Evolutionary conservation across 768 basidiomycete genomes (phyloP), one percentile per base, ranked within the genome.

Genomic region (Leccinum aurantiacum): DNA sequence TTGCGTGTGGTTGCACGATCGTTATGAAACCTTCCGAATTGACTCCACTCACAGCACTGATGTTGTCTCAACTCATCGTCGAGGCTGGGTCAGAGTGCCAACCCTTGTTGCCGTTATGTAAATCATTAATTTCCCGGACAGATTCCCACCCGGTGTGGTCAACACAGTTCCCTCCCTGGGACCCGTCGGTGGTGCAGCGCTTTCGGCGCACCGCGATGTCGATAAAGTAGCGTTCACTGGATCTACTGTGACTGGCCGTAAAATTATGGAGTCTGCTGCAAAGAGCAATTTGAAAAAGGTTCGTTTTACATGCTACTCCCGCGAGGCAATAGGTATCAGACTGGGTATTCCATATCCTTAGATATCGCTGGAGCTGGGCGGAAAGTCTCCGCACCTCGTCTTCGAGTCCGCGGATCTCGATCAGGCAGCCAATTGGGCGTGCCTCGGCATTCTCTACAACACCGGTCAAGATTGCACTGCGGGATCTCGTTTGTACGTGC

Each of bases 161-260:
- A 96, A 97, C 74, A 91, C 90, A 25, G 80, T 97, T 4, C 89
- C 91, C 4, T 95, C 94, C 24, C 77, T 89, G 44, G 95, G 95
- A 29, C 63, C 81, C 52, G 82, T 91, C 41, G 93, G 93, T 56
- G 95, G 95, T 29, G 90, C 90, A 8, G 92, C 93, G 3, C 81
- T 98, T 60, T 78, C 95, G 6, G 74, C 83, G 11, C 96, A 98
- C 74, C 81, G 73, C 57, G 91, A 89, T 64, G 89, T 98, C 51
- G 93, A 97, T 78, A 96, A 97, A 75, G 83, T 98, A 62, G 95
- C 95, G 2, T 97, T 98, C 75, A 98, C 96, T 9, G 96, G 96
- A 50, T 93, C 91, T 37, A 95, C 94, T 14, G 69, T 84, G 57
- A 95, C 93, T 5, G 96, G 96, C 24, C 84, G 94, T 24, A 91